These are phyloP conservation scores for Colletotrichum sublineola DNA, from an alignment of 2,329 filamentous ascomycete species.

Conservation along the genomic window DNA sequence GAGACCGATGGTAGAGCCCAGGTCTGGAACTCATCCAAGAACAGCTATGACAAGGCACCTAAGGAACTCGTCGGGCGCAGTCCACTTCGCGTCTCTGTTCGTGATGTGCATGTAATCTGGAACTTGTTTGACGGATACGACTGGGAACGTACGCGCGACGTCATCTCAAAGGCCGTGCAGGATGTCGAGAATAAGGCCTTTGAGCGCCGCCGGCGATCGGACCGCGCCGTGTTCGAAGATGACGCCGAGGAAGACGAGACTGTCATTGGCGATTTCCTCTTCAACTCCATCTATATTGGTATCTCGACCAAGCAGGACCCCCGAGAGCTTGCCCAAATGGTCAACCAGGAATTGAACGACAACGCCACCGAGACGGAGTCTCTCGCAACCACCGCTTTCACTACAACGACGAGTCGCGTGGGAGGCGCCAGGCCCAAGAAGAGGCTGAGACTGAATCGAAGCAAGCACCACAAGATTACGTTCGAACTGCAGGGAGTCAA, in stretches of 20 bases:
- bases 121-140: conserved; percentile 98
- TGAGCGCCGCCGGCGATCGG: conserved; percentile 74
- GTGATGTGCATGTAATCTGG: conserved; percentile 95
- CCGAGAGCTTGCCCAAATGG: conserved; percentile 82
- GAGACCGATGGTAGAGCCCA: conserved; percentile 76
- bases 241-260: conserved; percentile 85
- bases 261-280: conserved; percentile 93
- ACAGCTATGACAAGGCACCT: conserved; percentile 78
- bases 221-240: conserved; percentile 68
- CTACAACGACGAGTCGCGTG: conserved; percentile 68
- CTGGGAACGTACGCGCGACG: conserved; percentile 88
- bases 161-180: conserved; percentile 88
- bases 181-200: conserved; percentile 87
- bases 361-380: conserved; percentile 90
- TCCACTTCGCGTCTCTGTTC: conserved; percentile 82
- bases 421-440: conserved; percentile 58
- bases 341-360: conserved; percentile 91
- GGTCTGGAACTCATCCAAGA: conserved; percentile 83
- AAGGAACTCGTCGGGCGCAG: conserved; percentile 72
- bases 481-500: conserved; percentile 91
- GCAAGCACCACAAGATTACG: conserved; percentile 93
- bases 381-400: conserved; percentile 80
- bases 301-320: conserved; percentile 90
- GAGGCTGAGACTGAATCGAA: conserved; percentile 82
- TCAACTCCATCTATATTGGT: conserved; percentile 98